A percentile compares a stretch with the other conserved stretches of the same genome.
Conservation (phyloP, 495 filamentous ascomycete genomes). For the Aeminium ludgeri region DNA sequence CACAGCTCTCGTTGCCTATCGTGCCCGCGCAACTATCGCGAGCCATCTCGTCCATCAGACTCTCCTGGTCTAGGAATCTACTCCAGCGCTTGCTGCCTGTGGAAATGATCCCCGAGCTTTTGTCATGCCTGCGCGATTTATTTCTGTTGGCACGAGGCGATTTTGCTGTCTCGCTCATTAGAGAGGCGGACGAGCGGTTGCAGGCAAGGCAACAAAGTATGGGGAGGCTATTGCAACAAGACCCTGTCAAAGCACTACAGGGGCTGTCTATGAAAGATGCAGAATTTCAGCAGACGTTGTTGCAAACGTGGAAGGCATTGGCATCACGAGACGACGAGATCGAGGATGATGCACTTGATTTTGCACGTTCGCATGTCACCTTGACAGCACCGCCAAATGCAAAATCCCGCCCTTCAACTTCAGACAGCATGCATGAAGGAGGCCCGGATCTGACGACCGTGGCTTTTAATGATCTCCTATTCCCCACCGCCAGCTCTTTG, state of each 20-base stretch:
- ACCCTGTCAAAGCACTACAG: constrained; percentile 26
- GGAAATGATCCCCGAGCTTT: constrained; percentile 53
- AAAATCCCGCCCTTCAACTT: constrained; percentile 10
- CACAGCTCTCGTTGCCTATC: constrained; percentile 53
- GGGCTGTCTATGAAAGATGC: constrained; percentile 66
- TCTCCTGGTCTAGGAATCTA: constrained; percentile 64
- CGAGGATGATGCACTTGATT: constrained; percentile 57
- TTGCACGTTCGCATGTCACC: constrained; percentile 58
- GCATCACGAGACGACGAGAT: constrained; percentile 55
- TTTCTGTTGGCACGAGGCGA: constrained; percentile 77
- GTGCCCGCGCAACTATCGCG: constrained; percentile 49
- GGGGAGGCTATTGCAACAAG: constrained; percentile 11
- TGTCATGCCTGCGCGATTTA: constrained; percentile 67
- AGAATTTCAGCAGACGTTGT: constrained; percentile 59
- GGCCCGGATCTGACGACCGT: neutral
- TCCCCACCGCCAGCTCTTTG: constrained; percentile 57
- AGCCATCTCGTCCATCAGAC: constrained; percentile 56
- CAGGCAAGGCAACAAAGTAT: constrained; percentile 30
- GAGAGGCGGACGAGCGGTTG: constrained; percentile 53
- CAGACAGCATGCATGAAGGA: neutral
- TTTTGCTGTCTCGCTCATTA: constrained; percentile 71
- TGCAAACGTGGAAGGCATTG: constrained; percentile 60
- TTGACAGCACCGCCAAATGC: constrained; percentile 19
- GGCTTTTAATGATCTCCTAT: constrained; percentile 60
- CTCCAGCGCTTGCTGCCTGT: constrained; percentile 66